Evolutionary conservation across 1,284 basidiomycete genomes (phyloP).

Genomic region (Clitocybe nebularis): DNA sequence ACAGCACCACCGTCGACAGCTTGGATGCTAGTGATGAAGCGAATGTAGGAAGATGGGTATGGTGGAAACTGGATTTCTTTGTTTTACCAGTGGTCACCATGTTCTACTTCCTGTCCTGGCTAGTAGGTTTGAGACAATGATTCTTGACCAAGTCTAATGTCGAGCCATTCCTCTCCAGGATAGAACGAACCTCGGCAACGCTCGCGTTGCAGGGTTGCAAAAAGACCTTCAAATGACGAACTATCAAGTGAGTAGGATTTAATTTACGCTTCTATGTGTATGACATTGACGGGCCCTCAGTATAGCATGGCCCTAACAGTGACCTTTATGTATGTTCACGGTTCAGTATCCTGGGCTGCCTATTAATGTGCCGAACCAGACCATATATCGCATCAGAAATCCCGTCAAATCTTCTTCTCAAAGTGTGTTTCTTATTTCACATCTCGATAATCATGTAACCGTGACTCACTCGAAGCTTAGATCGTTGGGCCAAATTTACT

Average conservation of each 20-base stretch:
- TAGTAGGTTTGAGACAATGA: conserved; percentile 33
- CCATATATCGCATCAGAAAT: conserved; percentile 60
- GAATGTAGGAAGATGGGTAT: conserved; percentile 33
- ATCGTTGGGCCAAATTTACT: conserved; percentile 52
- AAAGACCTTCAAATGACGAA: conserved; percentile 49
- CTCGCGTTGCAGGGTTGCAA: conserved; percentile 55
- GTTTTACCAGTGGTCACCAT: conserved; percentile 46
- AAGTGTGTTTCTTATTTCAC: conserved; percentile 27
- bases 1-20: conserved; percentile 1
- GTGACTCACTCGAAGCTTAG: conserved; percentile 23
- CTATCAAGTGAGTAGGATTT: conserved; percentile 24
- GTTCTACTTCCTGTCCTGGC: conserved; percentile 42
- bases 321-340: conserved; percentile 33
- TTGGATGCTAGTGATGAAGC: conserved; percentile 5
- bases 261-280: too few relatives aligned
- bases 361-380: conserved; percentile 1
- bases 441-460: background rate
- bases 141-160: background rate
- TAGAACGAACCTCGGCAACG: conserved; percentile 55
- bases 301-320: conserved; percentile 52
- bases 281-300: too few relatives aligned
- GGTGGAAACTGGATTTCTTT: conserved; percentile 46
- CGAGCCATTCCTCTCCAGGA: conserved; percentile 23
- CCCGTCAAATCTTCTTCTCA: conserved; percentile 56
- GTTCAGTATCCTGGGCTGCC: background rate